Base-by-base conservation (phyloP, 2,329 filamentous ascomycete species). In the Bipolaris gigantea region DNA sequence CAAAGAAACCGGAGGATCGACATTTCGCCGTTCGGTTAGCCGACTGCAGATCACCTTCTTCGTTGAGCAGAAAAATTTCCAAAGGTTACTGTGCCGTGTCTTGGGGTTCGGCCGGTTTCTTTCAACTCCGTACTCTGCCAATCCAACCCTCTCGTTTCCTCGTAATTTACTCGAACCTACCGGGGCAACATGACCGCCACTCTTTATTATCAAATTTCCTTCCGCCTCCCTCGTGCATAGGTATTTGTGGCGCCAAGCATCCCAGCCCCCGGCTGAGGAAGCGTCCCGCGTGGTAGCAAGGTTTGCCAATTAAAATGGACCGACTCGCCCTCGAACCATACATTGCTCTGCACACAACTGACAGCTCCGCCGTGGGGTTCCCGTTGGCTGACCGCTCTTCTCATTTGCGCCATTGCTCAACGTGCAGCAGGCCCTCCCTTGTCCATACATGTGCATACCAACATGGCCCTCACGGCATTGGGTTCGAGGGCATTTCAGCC, bases 201-300 rank as follows among this genome's bases (percentile, higher is more conserved):
- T 8, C 9, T 25, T 4, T 27, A 15, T 30, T 50, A 45, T 41
- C 38, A 38, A 30, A 50, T 21, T 30, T 30, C 19, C 15, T 41
- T 35, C 21, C 27, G 46, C 45, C 46, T 25, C 46, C 9, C 44
- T 53, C 44, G 41, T 41, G 42, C 30, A 36, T 30, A n/a, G n/a
- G n/a, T n/a, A 30, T 30, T 46, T 34, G 1, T 4, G 30, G 33
- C 41, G 42, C 48, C 32, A 36, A 51, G 48, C 23, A 25, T 18
- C 30, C 47, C 30, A 18, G 30, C 41, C 41, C 35, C 52, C 42
- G 35, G 43, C 46, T 46, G 36, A 50, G 30, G 48, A 45, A 51
- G 52, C 52, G 52, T 41, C 21, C 52, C 52, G 52, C 42, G 32
- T 54, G 43, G 40, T 43, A 30, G 19, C 41, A 47, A 10, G 36